Evolutionary conservation across 1,139 yeast genomes (phyloP).

Genomic region (Keqinozyma sinolaborantium): DNA sequence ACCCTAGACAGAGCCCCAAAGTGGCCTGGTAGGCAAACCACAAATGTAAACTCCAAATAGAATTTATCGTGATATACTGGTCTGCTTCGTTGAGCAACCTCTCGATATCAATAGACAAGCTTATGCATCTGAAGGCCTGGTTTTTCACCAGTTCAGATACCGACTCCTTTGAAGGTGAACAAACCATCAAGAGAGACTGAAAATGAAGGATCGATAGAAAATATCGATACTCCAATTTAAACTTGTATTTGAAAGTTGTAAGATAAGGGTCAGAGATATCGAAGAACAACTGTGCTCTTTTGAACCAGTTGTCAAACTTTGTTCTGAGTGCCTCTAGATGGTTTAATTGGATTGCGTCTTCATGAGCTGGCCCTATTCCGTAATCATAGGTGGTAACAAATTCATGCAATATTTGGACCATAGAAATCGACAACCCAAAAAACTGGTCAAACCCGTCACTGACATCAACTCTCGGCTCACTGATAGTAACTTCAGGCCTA

Average conservation of each 20-base stretch:
- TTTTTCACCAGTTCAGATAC: too few relatives aligned
- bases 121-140: too few relatives aligned
- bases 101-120: constrained; percentile 1
- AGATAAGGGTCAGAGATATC: not conserved
- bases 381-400: not conserved
- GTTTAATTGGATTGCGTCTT: too few relatives aligned
- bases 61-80: constrained; percentile 2
- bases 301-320: constrained; percentile 4
- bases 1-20: constrained; percentile 4
- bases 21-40: constrained; percentile 6
- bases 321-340: constrained; percentile 2
- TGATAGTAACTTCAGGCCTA: constrained; percentile 6
- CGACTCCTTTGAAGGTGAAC: too few relatives aligned
- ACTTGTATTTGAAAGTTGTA: constrained; percentile 2
- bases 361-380: too few relatives aligned
- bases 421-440: too few relatives aligned
- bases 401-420: too few relatives aligned
- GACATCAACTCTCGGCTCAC: constrained; percentile 2
- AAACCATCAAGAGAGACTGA: constrained; percentile 3
- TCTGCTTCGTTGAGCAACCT: constrained; percentile 3
- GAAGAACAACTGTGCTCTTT: constrained; percentile 1
- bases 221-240: constrained; percentile 4
- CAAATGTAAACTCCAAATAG: constrained; percentile 7
- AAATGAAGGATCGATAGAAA: constrained; percentile 1
- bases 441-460: not conserved